Evolutionary conservation across 306 rosid genomes (phyloP), one percentile per base, ranked within the genome.

Genomic region (Leucaena leucocephala): DNA sequence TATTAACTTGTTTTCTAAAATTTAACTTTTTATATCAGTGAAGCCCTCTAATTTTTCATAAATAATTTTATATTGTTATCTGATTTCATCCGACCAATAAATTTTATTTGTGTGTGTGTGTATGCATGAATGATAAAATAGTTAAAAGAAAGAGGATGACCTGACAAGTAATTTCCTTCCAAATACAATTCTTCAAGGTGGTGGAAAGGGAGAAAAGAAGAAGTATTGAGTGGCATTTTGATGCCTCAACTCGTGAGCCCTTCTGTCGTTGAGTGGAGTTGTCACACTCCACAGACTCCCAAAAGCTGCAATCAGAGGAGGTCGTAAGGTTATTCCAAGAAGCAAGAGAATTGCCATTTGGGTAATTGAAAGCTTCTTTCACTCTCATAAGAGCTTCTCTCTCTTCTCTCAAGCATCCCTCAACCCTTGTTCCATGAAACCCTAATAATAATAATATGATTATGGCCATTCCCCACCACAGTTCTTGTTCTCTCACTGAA

Each of bases 241-340:
- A 74, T 17, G 39, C 40, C 54, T 57, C 39, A 73, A 40, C 8
- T 58, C 22, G 13, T 6, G 3, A 13, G 68, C 27, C 12, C 78
- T 74, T 0, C 9, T 58, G 0, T 58, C 0, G 0, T 21, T 52
- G 12, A 8, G 76, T 72, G 48, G n/a, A 16, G 36, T 72, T 72
- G n/a, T 72, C 66, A n/a, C 76, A 74, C 9, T 1, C 10, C 14
- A 74, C 68, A 6, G 43, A 16, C 69, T 74, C 78, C 76, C 78
- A 74, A 12, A 33, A 40, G 68, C 57, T 21, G 69, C 78, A 74
- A 6, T 59, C 68, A 27, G 43, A 38, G 15, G 16, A 39, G 8
- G 9, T 0, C 2, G 6, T 21, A 34, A 5, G 55, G 13, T 74
- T 17, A 54, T 54, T 22, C 79, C 79, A 75, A 27, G 79, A 75